phyloP scores from a whole-genome alignment of 2,329 filamentous ascomycete genomes.

The Xylaria digitata region DNA sequence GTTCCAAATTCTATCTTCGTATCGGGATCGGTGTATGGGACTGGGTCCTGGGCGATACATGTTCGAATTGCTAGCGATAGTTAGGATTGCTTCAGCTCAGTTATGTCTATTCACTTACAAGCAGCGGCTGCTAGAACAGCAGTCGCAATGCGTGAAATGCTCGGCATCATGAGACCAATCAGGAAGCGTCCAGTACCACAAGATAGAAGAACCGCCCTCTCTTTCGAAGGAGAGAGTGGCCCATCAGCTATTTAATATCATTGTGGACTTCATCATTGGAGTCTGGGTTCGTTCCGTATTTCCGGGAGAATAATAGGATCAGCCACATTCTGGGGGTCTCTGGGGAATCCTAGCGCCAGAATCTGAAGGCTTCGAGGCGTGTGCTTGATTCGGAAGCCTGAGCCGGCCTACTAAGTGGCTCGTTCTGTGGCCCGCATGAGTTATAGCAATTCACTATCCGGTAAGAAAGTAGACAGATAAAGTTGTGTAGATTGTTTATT shows the following conservation, averaged over 20 bases:
- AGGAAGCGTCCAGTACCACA: conserved; percentile 44
- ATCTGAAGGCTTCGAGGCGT: conserved; percentile 35
- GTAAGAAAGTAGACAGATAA: conserved; percentile 37
- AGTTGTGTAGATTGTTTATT: conserved; percentile 42
- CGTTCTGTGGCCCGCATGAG: conserved; percentile 43
- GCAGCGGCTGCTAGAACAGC: conserved; percentile 47
- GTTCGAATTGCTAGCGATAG: conserved; percentile 42
- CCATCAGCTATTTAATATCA: conserved; percentile 45
- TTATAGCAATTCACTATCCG: conserved; percentile 43
- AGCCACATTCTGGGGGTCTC: conserved; percentile 28
- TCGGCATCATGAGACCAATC: conserved; percentile 48
- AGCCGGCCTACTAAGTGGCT: conserved; percentile 40
- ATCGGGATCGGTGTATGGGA: conserved; percentile 48
- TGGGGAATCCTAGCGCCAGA: conserved; percentile 23
- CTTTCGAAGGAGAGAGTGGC: conserved; percentile 31
- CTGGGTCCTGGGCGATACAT: conserved; percentile 46
- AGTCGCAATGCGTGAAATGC: conserved; percentile 47
- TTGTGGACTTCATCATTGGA: conserved; percentile 31
- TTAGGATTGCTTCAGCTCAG: conserved; percentile 34
- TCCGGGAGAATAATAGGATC: conserved; percentile 45
- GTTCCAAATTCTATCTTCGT: conserved; percentile 49
- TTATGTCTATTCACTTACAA: conserved; percentile 41
- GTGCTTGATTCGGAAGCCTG: conserved; percentile 42
- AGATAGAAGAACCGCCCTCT: conserved; percentile 34
- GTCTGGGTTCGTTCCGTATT: conserved; percentile 43